Evolutionary conservation across 306 rosid genomes (phyloP).

Genomic region (Acacia crassicarpa): DNA sequence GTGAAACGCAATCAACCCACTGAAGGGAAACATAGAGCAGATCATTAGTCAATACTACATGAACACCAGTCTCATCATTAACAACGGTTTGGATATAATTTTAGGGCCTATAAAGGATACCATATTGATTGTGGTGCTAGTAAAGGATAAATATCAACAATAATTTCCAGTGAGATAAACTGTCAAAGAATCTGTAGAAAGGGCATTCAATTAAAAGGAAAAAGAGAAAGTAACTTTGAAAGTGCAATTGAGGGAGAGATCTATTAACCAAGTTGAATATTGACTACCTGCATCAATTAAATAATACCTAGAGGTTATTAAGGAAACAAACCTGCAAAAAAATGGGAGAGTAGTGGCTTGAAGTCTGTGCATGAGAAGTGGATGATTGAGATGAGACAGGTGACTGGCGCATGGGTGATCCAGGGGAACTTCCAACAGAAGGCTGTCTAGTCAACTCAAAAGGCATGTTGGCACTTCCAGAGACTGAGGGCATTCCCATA

Average conservation of each 20-base stretch:
- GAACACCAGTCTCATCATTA: neutral
- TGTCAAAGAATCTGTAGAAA: no score
- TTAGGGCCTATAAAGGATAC: no score
- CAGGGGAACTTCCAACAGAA: conserved; percentile 55
- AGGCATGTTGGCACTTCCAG: conserved; percentile 57
- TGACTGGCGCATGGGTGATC: conserved; percentile 78
- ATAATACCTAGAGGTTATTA: conserved; percentile 12
- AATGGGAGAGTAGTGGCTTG: conserved; percentile 84
- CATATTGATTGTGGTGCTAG: no score
- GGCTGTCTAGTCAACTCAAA: conserved; percentile 85
- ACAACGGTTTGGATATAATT: no score
- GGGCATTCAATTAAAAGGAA: no score
- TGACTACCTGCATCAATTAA: neutral
- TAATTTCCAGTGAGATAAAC: no score
- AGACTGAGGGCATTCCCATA: conserved; percentile 61
- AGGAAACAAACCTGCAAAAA: conserved; percentile 79
- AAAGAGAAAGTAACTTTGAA: no score
- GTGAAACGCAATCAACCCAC: conserved; percentile 98
- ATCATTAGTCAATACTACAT: conserved; percentile 25
- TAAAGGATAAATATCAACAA: no score
- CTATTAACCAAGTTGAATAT: neutral
- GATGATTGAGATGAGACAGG: conserved; percentile 60
- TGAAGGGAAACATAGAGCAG: conserved; percentile 47
- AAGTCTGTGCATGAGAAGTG: conserved; percentile 66
- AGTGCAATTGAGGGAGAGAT: no score